These are phyloP conservation scores for Elongisporangium senticosum DNA, from an alignment of 352 stramenopile genomes.

Conservation along the genomic window DNA sequence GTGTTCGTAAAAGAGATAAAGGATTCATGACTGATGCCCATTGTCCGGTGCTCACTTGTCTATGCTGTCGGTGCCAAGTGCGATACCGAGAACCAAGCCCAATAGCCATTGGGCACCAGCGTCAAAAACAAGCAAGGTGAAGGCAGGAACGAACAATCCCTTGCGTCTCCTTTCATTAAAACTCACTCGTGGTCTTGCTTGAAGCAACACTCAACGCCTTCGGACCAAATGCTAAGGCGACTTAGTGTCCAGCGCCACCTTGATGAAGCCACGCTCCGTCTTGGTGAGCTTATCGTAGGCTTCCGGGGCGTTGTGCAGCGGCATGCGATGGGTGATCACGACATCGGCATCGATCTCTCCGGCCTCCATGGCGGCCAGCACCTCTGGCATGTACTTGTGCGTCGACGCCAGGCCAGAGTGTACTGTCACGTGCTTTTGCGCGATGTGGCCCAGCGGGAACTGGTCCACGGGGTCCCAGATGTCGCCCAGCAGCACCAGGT, in stretches of 20 bases:
- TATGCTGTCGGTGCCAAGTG: not conserved
- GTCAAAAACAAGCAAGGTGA: not conserved
- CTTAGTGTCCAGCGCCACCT: slow-evolving; percentile 12
- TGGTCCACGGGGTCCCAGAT: slow-evolving; percentile 22
- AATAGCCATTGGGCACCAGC: not conserved
- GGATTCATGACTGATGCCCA: not conserved
- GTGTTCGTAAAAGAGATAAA: not conserved
- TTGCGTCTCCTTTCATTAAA: no score
- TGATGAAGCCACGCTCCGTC: slow-evolving; percentile 23
- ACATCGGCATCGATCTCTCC: slow-evolving; percentile 20
- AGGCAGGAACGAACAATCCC: no score
- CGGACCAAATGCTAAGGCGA: not conserved
- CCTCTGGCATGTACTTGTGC: slow-evolving; percentile 26
- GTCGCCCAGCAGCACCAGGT: slow-evolving; percentile 25
- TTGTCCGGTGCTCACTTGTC: no score
- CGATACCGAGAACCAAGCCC: not conserved
- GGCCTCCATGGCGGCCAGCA: slow-evolving; percentile 20
- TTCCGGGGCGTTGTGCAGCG: slow-evolving; percentile 19
- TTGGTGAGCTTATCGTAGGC: slow-evolving; percentile 29
- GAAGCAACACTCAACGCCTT: no score
- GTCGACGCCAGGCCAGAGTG: slow-evolving; percentile 21
- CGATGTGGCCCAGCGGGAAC: slow-evolving; percentile 38
- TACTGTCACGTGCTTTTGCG: slow-evolving; percentile 38
- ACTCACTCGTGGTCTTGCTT: no score
- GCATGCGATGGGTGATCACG: slow-evolving; percentile 23